Percentiles rank a stretch among this genome's conserved stretches.
Conservation (phyloP, 2,329 filamentous ascomycete species). For the Fusarium irregulare region DNA sequence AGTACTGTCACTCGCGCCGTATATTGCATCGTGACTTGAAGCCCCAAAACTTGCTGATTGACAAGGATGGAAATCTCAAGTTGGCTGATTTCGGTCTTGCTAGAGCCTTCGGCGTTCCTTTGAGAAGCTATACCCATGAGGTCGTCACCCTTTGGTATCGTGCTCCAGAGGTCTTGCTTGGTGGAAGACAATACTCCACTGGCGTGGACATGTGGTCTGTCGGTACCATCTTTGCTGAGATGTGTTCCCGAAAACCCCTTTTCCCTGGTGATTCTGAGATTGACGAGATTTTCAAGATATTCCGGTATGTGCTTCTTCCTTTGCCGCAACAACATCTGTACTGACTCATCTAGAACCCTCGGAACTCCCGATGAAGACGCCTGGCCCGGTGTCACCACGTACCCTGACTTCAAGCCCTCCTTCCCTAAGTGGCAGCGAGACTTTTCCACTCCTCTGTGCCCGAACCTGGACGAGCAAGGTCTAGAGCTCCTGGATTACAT, state of each 20-base stretch:
- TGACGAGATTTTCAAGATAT: conserved; percentile 64
- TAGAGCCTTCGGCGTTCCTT: conserved; percentile 88
- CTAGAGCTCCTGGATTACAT: conserved; percentile 75
- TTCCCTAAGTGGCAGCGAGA: conserved; percentile 92
- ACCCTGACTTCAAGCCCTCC: conserved; percentile 91
- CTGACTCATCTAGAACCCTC: conserved; percentile 65
- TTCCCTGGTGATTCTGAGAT: conserved; percentile 87
- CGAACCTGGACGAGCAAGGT: conserved; percentile 78
- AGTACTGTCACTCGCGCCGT: conserved; percentile 89
- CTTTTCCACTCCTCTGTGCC: conserved; percentile 72
- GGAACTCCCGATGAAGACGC: conserved; percentile 84
- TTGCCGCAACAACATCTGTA: not conserved
- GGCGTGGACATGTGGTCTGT: conserved; percentile 97
- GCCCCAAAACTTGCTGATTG: conserved; percentile 89
- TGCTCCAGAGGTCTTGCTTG: conserved; percentile 88
- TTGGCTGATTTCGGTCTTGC: conserved; percentile 91
- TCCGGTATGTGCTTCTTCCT: conserved; percentile 69
- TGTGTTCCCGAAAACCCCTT: conserved; percentile 92
- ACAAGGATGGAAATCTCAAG: conserved; percentile 88
- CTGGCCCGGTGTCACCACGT: conserved; percentile 92
- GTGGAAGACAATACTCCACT: conserved; percentile 91
- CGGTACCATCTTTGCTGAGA: conserved; percentile 94
- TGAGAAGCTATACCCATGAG: conserved; percentile 94
- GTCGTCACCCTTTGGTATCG: conserved; percentile 96
- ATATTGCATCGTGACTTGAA: conserved; percentile 90